A percentile compares a stretch with the other conserved stretches of the same genome.
phyloP scores from a whole-genome alignment of 2,329 filamentous ascomycete genomes.

The Claviceps monticola region DNA sequence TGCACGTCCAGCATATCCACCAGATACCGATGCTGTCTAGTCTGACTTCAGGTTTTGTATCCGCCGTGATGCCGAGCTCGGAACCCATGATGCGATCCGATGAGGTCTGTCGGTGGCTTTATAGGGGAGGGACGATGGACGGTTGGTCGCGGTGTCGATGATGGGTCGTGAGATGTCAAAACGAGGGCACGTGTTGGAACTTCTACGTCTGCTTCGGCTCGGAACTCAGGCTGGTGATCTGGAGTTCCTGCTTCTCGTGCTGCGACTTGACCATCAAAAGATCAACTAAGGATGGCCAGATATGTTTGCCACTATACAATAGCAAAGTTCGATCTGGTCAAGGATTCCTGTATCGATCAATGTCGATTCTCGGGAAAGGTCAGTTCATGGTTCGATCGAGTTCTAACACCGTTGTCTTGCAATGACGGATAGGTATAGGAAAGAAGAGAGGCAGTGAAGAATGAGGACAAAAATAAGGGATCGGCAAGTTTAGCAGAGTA shows the following conservation, averaged over 20 bases:
- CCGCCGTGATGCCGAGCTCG: conserved; percentile 12
- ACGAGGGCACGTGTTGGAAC: background rate
- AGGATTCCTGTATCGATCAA: background rate
- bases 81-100: conserved; percentile 11
- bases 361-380: background rate
- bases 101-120: too few relatives aligned
- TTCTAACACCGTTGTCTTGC: background rate
- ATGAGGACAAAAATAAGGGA: background rate
- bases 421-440: background rate
- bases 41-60: conserved; percentile 7
- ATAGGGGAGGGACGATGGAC: too few relatives aligned
- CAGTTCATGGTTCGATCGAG: background rate
- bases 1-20: conserved; percentile 18
- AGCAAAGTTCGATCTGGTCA: background rate
- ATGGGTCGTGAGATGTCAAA: background rate
- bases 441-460: background rate
- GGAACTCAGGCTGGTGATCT: background rate
- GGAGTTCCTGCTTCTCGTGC: background rate
- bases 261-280: background rate
- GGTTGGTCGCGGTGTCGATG: background rate
- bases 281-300: background rate
- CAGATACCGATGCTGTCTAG: conserved; percentile 20
- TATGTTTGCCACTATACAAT: too few relatives aligned
- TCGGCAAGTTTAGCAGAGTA: background rate
- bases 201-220: background rate